phyloP scores from a whole-genome alignment of 148 eudicot species.

The Amaranthus hypochondriacus region DNA sequence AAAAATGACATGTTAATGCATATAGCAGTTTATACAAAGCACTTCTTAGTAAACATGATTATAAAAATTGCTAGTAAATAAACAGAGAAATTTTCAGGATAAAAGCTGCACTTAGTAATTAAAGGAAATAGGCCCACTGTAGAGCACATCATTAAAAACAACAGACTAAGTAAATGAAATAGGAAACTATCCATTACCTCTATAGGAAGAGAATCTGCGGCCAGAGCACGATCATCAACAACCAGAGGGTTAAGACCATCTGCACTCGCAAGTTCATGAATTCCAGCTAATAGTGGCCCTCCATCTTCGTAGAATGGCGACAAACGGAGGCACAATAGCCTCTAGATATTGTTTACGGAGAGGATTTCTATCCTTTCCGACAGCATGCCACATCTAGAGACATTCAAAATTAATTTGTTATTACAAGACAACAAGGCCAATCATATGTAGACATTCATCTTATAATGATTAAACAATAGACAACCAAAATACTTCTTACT shows the following conservation, averaged over 20 bases:
- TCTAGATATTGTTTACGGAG: slow-evolving; percentile 89
- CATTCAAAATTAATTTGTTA: slow-evolving; percentile 1
- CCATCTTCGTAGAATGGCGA: slow-evolving; percentile 91
- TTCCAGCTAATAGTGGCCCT: slow-evolving; percentile 90
- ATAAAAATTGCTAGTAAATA: not conserved
- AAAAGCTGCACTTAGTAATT: not conserved
- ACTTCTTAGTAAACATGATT: not conserved
- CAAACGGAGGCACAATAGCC: slow-evolving; percentile 88
- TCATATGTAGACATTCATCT: slow-evolving; percentile 2
- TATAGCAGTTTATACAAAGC: slow-evolving; percentile 5
- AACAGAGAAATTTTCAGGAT: not conserved
- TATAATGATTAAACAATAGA: slow-evolving; percentile 1
- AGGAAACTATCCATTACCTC: slow-evolving; percentile 46
- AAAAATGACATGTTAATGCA: not conserved
- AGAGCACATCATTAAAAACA: not conserved
- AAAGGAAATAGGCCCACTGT: not conserved
- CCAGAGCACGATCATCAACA: slow-evolving; percentile 80
- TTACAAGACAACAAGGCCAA: not conserved
- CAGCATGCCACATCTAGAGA: slow-evolving; percentile 90
- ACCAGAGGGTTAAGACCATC: slow-evolving; percentile 88
- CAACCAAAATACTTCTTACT: slow-evolving; percentile 10
- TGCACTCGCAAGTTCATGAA: slow-evolving; percentile 85
- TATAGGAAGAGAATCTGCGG: slow-evolving; percentile 88
- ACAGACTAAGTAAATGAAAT: not conserved
- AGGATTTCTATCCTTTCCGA: slow-evolving; percentile 69